Base-by-base conservation (phyloP, 306 rosid genomes). In the Abrus pulchellus region DNA sequence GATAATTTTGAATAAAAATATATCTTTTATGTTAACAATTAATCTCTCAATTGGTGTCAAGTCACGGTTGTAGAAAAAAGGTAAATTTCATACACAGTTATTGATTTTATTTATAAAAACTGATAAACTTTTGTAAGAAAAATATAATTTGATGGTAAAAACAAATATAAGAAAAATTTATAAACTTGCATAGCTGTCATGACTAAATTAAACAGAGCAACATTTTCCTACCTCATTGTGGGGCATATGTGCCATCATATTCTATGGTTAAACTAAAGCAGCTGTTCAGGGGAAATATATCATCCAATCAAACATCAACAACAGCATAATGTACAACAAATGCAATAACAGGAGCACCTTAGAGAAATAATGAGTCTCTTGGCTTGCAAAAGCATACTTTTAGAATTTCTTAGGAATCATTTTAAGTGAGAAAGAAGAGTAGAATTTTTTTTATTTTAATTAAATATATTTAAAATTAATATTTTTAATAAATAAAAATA, bases 301-400 rank as follows among this genome's bases (percentile, higher is more conserved):
- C 43, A 43, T 10, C 87, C 90, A 85, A 87, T 89, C 40, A 80
- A 71, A 78, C 50, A 33, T 47, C 9, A 74, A 74, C 85, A 87
- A 38, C 75, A 76, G 9, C 30, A 20, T 27, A 55, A 67, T 77
- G 81, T 32, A 74, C 33, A 43, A 43, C 44, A 69, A 81, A 72
- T 64, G 54, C 68, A 65, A 77, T 28, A 76, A 84, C 55, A 72
- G 28, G 80, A 77, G 36, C 69, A 67, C 32, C 74, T 69, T 61
- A 36, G 5, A 62, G 33, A 76, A 61, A 73, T 20, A 44, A 56
- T 29, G 86, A 85, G 75, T 81, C 87, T 82, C 65, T 48, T 48
- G n/a, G 55, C 6, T 82, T 61, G 74, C 43, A 38, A 72, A 80
- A 64, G 68, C 67, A 66, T 20, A 44, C 43, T 52, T 20, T 40